These are phyloP conservation scores for Colletotrichum trifolii DNA, from an alignment of 2,329 filamentous ascomycete genomes.

Conservation along the genomic window DNA sequence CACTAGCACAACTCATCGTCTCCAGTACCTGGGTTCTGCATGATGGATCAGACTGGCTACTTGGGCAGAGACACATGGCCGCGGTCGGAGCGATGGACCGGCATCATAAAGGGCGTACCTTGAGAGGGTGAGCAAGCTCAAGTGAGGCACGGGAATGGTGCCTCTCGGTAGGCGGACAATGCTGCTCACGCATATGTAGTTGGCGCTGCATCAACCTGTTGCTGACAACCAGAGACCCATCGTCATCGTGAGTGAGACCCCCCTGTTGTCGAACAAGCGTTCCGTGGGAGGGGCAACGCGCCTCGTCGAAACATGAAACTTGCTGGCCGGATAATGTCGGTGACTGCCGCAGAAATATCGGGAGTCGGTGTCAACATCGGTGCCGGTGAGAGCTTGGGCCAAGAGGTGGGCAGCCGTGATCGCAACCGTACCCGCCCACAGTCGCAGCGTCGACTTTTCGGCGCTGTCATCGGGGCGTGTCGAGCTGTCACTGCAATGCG, in stretches of 20 bases:
- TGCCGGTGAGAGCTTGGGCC: too few species aligned
- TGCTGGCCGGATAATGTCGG: constrained; percentile 9
- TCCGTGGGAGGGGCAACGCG: constrained; percentile 7
- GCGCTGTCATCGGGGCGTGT: constrained; percentile 21
- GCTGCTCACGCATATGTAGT: not conserved
- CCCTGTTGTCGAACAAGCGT: not conserved
- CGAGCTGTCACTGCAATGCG: constrained; percentile 26
- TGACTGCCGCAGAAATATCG: not conserved
- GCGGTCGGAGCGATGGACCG: constrained; percentile 21
- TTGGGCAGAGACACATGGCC: constrained; percentile 34
- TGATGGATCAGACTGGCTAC: constrained; percentile 8
- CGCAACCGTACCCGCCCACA: not conserved
- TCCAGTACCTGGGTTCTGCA: constrained; percentile 29
- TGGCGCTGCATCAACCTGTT: constrained; percentile 24
- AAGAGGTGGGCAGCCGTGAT: too few species aligned
- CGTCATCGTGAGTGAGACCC: too few species aligned
- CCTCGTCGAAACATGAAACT: constrained; percentile 26
- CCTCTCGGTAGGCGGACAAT: too few species aligned
- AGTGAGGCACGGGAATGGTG: not conserved
- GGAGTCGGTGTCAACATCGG: not conserved
- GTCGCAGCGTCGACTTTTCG: constrained; percentile 9
- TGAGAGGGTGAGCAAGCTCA: not conserved
- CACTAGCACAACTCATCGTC: constrained; percentile 12
- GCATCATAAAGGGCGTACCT: too few species aligned
- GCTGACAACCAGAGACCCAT: not conserved